Conservation (phyloP, 257 asterid species). For the Jacaranda mimosifolia region DNA sequence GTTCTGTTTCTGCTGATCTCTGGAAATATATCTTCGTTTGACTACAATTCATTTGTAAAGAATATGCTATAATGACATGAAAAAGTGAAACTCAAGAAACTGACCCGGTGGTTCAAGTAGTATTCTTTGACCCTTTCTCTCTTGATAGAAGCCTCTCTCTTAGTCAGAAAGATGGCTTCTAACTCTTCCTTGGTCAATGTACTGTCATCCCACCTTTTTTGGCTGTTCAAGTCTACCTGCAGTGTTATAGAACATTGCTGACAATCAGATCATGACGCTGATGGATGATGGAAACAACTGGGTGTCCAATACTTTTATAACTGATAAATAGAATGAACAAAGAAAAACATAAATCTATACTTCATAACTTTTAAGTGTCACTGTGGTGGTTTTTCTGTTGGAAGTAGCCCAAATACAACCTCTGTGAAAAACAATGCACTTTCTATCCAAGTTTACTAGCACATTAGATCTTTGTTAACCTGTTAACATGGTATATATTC, state of each 20-base stretch:
- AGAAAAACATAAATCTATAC: neutral
- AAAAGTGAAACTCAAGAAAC: conserved; percentile 38
- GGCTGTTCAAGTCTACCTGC: conserved; percentile 81
- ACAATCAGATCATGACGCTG: conserved; percentile 3
- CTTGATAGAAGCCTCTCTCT: conserved; percentile 76
- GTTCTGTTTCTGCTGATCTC: conserved; percentile 89
- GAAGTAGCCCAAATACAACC: too few species aligned
- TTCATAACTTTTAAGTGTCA: too few species aligned
- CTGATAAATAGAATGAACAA: neutral
- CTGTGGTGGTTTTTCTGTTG: too few species aligned
- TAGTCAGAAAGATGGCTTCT: conserved; percentile 58
- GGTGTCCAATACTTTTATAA: neutral
- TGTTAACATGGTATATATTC: too few species aligned
- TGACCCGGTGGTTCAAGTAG: conserved; percentile 81
- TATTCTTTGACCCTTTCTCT: conserved; percentile 81
- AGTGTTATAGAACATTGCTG: conserved; percentile 23
- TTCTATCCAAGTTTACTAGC: too few species aligned
- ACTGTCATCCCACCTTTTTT: conserved; percentile 86
- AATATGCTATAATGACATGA: conserved; percentile 10
- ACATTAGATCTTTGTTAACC: too few species aligned
- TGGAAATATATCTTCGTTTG: conserved; percentile 44
- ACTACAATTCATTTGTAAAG: conserved; percentile 16
- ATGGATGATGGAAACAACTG: neutral
- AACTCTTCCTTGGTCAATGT: conserved; percentile 68
- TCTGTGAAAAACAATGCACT: too few species aligned